These are phyloP conservation scores for Tulasnella sp. DNA, from an alignment of 768 basidiomycete species.

Conservation along the genomic window DNA sequence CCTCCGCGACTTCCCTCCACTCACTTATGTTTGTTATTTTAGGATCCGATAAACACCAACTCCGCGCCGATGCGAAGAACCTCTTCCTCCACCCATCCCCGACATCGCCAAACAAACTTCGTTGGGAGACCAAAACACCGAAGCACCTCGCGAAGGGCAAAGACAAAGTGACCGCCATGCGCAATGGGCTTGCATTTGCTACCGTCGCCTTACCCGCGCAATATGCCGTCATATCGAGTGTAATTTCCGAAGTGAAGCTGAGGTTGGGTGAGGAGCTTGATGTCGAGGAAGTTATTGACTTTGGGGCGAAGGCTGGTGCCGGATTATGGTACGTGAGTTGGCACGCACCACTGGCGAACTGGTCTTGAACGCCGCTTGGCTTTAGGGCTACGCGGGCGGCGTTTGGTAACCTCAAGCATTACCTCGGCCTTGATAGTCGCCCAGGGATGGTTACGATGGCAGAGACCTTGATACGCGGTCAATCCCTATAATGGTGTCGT, in stretches of 20 bases:
- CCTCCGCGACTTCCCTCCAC: background rate
- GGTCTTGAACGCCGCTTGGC: background rate
- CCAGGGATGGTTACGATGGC: conserved; percentile 56
- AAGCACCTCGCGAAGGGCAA: conserved; percentile 8
- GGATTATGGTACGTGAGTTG: conserved; percentile 54
- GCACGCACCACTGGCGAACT: no score
- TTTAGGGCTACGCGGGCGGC: conserved; percentile 16
- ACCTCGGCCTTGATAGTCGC: conserved; percentile 67
- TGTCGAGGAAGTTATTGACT: conserved; percentile 58
- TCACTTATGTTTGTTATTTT: conserved; percentile 10
- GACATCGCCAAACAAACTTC: conserved; percentile 20
- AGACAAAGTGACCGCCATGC: conserved; percentile 21
- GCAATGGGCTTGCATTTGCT: conserved; percentile 76
- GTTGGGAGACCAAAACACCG: conserved; percentile 14
- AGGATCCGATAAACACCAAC: conserved; percentile 51
- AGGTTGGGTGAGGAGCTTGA: conserved; percentile 53
- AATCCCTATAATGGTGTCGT: background rate
- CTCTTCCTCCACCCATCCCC: conserved; percentile 40
- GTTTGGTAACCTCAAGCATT: conserved; percentile 29
- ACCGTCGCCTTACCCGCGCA: conserved; percentile 77
- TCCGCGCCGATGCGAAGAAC: conserved; percentile 60
- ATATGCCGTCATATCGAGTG: conserved; percentile 67
- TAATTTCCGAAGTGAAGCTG: conserved; percentile 51
- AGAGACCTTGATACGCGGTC: conserved; percentile 39
- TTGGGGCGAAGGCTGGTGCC: conserved; percentile 73